Base-by-base conservation (phyloP, 352 stramenopile genomes). In the Globisporangium sylvaticum region DNA sequence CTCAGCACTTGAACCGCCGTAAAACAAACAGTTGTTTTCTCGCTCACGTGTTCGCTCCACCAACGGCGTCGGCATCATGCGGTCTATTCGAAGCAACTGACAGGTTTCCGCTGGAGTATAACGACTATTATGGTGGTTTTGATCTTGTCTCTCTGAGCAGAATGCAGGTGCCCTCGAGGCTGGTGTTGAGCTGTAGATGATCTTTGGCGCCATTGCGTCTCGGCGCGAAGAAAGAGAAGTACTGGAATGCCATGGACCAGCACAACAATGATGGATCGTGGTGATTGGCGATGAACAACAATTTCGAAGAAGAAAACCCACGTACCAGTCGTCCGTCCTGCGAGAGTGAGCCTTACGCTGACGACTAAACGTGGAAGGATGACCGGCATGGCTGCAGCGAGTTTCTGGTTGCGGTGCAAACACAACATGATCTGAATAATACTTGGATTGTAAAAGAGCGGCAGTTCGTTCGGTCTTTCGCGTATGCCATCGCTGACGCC, bases 281-380 rank as follows among this genome's bases (percentile, higher is more conserved):
- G 6, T 24, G 18, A 6, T 24, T 50, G 18, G 3, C 42, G 6
- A n/a, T 9, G 42, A 24, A 50, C 15, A 50, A 12, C 15, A 48
- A 48, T 48, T n/a, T 48, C 42, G 42, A 48, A 48, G 42, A 48
- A 48, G 42, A 22, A 48, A 48, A 48, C 4, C 15, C 39, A 20
- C 39, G 39, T n/a, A 46, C 4, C 39, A 46, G 39, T 44, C 4
- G 4, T 15, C 10, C 34, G 34, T 39, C 9, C 9, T 42, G 12
- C 34, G 34, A 42, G 34, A 42, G 34, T 20, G 37, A 48, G 15
- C 39, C 29, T 29, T 3, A 22, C 31, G 1, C 55, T 29, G 31
- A 61, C 29, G 31, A 48, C 9, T 25, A 48, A 61, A 61, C 4
- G 31, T 61, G 14, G 55, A 61, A 61, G 31, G 48, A 61, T 10